Conservation (phyloP, 345 rosid genomes). For the Eucalyptus erythrocorys region DNA sequence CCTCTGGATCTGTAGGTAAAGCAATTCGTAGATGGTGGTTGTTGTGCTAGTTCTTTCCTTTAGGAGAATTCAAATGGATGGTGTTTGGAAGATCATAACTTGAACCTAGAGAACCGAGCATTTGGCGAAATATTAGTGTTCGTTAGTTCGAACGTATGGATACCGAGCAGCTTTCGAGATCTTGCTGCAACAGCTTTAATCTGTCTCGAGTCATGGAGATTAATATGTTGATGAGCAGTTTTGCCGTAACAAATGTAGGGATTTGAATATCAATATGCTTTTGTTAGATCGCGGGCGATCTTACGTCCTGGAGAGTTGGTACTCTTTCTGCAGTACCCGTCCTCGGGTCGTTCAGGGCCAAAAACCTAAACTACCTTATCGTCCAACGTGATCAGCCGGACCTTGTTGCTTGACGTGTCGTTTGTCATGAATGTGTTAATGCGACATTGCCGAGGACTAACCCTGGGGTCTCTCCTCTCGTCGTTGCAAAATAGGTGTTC, state of each 20-base stretch:
- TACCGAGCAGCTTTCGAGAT: not conserved
- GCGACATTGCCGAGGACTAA: not conserved
- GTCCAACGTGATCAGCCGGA: not conserved
- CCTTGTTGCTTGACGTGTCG: not conserved
- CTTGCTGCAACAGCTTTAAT: not conserved
- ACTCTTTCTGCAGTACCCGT: not conserved
- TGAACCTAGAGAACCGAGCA: not conserved
- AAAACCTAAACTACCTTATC: not conserved
- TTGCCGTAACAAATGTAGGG: not conserved
- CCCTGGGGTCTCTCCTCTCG: not conserved
- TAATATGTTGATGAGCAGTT: not conserved
- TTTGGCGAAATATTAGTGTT: not conserved
- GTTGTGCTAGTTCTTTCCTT: not conserved
- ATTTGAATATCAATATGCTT: not conserved
- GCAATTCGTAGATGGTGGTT: not conserved
- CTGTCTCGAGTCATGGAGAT: not conserved
- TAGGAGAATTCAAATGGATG: not conserved
- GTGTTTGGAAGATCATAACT: not conserved
- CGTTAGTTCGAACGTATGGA: not conserved
- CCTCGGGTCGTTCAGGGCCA: not conserved
- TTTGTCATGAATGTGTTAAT: not conserved
- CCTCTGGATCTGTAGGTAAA: not conserved
- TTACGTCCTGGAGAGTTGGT: not conserved
- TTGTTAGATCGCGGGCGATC: not conserved
- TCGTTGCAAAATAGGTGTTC: slow-evolving; percentile 18